Evolutionary conservation across 2,329 filamentous ascomycete species (phyloP), one percentile per base, ranked within the genome.

Genomic region (Colletotrichum cuscutae): DNA sequence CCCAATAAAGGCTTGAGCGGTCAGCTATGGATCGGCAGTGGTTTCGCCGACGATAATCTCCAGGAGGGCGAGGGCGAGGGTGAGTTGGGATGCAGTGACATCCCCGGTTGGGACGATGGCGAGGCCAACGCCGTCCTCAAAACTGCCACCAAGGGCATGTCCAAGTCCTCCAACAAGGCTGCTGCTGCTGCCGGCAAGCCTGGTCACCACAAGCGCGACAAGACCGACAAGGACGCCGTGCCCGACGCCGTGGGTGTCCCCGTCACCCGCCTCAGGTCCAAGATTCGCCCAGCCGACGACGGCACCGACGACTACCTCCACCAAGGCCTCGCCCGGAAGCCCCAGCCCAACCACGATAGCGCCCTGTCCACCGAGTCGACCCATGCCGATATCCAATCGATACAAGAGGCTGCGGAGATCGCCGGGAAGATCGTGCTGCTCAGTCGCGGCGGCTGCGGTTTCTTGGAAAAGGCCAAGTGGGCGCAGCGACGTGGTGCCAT

Each of bases 391-490:
- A 98, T 98, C 74, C 94, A 97, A 81, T 74, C 65, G 63, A 74
- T 63, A 73, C 95, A 98, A 82, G 95, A 98, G 83, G 92, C 92
- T 65, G 95, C 96, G 26, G 96, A 98, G 81, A 98, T 99, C 75
- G 89, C 92, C 37, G 97, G 97, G 76, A 98, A 98, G 83, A 91
- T 99, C 60, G 97, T 97, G 2, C 86, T 99, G 65, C 87, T 99
- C 69, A 97, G 94, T 81, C 91, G 97, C 68, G 97, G 97, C 71
- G 97, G 96, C 8, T 99, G 97, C 82, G 97, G 97, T 5, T 99
- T 99, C 81, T 84, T 98, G 73, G 96, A 98, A 80, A 99, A 99
- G 83, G 95, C 97, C 75, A 96, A 97, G 85, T 99, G 97, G 97
- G 95, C 94, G 13, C 97, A 99, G 81, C 90, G 95, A 74, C 90